These are phyloP conservation scores for Crithidia expoeki DNA, from an alignment of 208 protist genomes.

Conservation along the genomic window DNA sequence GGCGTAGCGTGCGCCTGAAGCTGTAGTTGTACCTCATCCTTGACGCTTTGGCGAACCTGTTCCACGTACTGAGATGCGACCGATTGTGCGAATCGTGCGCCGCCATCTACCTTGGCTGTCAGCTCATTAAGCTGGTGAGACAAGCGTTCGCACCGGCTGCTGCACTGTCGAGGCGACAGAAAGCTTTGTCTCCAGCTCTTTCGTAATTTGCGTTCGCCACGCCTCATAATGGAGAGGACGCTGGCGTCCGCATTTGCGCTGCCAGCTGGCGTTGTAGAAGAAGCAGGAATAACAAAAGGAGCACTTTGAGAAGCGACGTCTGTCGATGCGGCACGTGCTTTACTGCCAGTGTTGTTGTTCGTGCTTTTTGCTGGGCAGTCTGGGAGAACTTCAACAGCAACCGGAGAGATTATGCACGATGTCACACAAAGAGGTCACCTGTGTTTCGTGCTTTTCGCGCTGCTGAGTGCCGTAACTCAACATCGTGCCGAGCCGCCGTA, in stretches of 20 bases:
- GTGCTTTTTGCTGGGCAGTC: neutral
- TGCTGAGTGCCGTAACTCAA: constrained; percentile 24
- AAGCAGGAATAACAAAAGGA: too few species aligned
- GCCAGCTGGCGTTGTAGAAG: neutral
- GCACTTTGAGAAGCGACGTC: neutral
- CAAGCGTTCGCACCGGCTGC: constrained; percentile 26
- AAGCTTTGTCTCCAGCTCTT: constrained; percentile 20
- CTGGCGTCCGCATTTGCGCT: neutral
- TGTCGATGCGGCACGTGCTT: neutral
- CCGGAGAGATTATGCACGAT: constrained; percentile 41
- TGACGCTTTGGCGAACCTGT: constrained; percentile 26
- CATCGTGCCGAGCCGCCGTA: constrained; percentile 17
- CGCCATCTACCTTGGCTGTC: constrained; percentile 33
- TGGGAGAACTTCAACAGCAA: constrained; percentile 32
- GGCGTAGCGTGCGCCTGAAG: constrained; percentile 17
- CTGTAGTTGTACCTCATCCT: constrained; percentile 29
- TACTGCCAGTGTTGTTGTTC: neutral
- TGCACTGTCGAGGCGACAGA: neutral
- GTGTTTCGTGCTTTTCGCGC: constrained; percentile 30
- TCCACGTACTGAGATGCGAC: constrained; percentile 31
- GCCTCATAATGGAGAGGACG: constrained; percentile 8
- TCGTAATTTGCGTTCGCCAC: constrained; percentile 16
- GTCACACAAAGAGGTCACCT: constrained; percentile 33
- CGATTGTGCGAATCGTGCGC: constrained; percentile 29
- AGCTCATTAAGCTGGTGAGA: constrained; percentile 36